Conservation (phyloP, 1,284 basidiomycete species). For the Trametes sp. region DNA sequence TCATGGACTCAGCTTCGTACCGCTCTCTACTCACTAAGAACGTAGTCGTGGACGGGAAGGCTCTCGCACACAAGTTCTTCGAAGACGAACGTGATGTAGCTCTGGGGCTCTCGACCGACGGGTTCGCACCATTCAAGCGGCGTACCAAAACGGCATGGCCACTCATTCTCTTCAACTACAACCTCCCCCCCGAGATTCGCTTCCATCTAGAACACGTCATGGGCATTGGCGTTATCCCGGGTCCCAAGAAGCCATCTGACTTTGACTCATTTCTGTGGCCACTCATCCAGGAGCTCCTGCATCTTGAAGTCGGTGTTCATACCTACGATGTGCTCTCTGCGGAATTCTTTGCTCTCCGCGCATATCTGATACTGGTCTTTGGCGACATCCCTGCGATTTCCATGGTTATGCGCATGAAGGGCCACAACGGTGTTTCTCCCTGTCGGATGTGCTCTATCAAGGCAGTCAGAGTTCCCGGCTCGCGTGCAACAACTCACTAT, state of each 20-base stretch:
- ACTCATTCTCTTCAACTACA: slow-evolving; percentile 50
- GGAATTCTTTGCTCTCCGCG: slow-evolving; percentile 45
- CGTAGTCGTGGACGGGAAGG: slow-evolving; percentile 24
- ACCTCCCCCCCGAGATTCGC: slow-evolving; percentile 45
- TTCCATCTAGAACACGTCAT: slow-evolving; percentile 45
- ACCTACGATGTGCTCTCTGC: slow-evolving; percentile 42
- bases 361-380: slow-evolving; percentile 49
- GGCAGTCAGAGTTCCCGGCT: slow-evolving; percentile 42
- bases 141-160: slow-evolving; percentile 50
- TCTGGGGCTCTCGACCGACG: slow-evolving; percentile 43
- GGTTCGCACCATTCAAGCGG: slow-evolving; percentile 48
- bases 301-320: slow-evolving; percentile 45
- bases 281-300: slow-evolving; percentile 46
- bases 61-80: slow-evolving; percentile 34
- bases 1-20: slow-evolving; percentile 32
- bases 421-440: slow-evolving; percentile 51
- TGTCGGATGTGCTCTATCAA: slow-evolving; percentile 54
- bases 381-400: slow-evolving; percentile 56
- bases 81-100: slow-evolving; percentile 39
- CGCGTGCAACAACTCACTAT: slow-evolving; percentile 38
- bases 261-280: slow-evolving; percentile 52
- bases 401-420: slow-evolving; percentile 55
- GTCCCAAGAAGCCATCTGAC: slow-evolving; percentile 51
- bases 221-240: slow-evolving; percentile 50
- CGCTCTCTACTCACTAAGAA: slow-evolving; percentile 5